Conservation (phyloP, 768 basidiomycete species). For the Suillus alpinus region DNA sequence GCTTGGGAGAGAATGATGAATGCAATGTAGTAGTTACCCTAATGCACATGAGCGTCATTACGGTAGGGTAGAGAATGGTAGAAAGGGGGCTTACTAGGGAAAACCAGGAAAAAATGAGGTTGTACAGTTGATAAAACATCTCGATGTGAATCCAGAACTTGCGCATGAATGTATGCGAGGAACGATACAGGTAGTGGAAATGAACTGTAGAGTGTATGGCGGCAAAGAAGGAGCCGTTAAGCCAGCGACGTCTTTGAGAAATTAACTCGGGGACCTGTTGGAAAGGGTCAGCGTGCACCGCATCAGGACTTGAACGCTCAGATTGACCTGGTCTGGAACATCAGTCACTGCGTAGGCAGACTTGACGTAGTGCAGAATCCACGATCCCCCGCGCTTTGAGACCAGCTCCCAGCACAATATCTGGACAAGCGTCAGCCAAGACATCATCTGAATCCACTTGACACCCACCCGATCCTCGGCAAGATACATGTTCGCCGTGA, state of each 20-base stretch:
- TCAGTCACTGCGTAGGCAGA: constrained; percentile 91
- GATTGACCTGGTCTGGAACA: constrained; percentile 79
- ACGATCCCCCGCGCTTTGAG: constrained; percentile 85
- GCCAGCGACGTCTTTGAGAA: constrained; percentile 92
- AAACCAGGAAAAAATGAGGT: constrained; percentile 92
- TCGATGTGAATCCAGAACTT: constrained; percentile 97
- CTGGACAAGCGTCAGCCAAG: constrained; percentile 32
- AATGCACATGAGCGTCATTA: constrained; percentile 1
- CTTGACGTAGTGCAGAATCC: constrained; percentile 96
- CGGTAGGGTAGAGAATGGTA: neutral
- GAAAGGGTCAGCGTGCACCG: neutral
- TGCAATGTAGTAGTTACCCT: constrained; percentile 92
- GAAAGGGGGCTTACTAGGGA: constrained; percentile 51
- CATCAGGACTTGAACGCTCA: neutral
- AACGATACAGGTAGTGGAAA: constrained; percentile 94
- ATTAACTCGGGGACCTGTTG: constrained; percentile 84
- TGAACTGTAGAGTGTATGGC: constrained; percentile 89
- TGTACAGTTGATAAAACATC: constrained; percentile 87
- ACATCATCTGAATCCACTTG: neutral
- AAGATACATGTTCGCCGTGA: constrained; percentile 95
- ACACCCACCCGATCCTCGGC: constrained; percentile 76
- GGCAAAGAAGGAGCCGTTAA: constrained; percentile 98
- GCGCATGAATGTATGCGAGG: constrained; percentile 73
- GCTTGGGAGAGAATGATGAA: constrained; percentile 76
- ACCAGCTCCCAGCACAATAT: constrained; percentile 98